Percentiles rank a stretch among this genome's conserved stretches.
Conservation (phyloP, 805 yeast species). For the Helenozyma rhizophorensis region DNA sequence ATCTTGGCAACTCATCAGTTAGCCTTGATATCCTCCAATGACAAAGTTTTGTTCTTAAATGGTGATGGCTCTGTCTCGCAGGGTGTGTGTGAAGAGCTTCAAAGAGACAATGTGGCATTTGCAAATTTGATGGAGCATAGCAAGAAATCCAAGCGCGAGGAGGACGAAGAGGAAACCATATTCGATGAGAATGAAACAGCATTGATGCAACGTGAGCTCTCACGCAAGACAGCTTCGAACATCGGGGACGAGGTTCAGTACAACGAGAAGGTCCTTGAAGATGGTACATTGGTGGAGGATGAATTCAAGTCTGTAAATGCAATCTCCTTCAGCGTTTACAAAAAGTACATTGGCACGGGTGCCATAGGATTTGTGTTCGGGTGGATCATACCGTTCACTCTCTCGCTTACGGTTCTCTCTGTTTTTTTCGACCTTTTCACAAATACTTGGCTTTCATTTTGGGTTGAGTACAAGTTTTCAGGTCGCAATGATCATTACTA, state of each 20-base stretch:
- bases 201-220: neutral
- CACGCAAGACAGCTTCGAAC: too few species aligned
- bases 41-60: slow-evolving; percentile 3
- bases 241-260: too few species aligned
- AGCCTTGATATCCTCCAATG: slow-evolving; percentile 4
- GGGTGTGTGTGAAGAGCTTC: slow-evolving; percentile 1
- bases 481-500: slow-evolving; percentile 6
- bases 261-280: neutral
- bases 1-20: slow-evolving; percentile 10
- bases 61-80: slow-evolving; percentile 1
- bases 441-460: slow-evolving; percentile 23
- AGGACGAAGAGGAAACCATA: neutral
- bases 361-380: slow-evolving; percentile 1
- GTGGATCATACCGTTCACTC: slow-evolving; percentile 2
- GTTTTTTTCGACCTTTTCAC: slow-evolving; percentile 16
- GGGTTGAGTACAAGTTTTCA: slow-evolving; percentile 15
- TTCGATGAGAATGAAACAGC: neutral
- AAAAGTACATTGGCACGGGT: slow-evolving; percentile 4
- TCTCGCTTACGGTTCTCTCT: slow-evolving; percentile 1
- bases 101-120: slow-evolving; percentile 1
- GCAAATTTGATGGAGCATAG: slow-evolving; percentile 1
- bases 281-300: slow-evolving; percentile 3
- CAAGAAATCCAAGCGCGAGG: neutral
- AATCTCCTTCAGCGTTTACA: slow-evolving; percentile 1
- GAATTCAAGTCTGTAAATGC: slow-evolving; percentile 5